Evolutionary conservation across 257 asterid species (phyloP), one percentile per base, ranked within the genome.

Genomic region (Ilex asprella): DNA sequence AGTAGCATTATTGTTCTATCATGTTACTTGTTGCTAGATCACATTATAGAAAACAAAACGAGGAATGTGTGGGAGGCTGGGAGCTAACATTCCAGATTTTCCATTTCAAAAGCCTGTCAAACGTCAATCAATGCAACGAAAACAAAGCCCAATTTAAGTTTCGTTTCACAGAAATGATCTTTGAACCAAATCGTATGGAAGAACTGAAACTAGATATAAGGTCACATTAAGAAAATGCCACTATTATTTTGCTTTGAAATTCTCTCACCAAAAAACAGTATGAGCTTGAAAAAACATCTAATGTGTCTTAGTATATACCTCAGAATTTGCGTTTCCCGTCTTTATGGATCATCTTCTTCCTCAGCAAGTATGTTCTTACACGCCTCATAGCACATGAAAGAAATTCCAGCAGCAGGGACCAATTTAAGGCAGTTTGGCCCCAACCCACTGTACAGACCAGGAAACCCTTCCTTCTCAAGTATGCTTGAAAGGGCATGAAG

Each of bases 341-440:
- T 72, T 52, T 61, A 61, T 1, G 39, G 15, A 51, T 68, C 41
- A 12, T 70, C 76, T 65, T 78, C 81, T n/a, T 75, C 55, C 57
- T 81, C 86, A 27, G 75, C 78, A 58, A 78, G 61, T 67, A 81
- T 78, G 52, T 31, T 75, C 74, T 81, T 81, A 79, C 84, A 75
- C 0, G 84, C 86, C 65, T 81, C 86, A 0, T 81, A 81, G 61
- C 81, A 78, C 84, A 81, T 78, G 63, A 81, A 78, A 57, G 86
- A 78, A 46, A 81, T 81, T 30, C 86, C 86, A 49, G 83, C 86
- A 58, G 83, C 86, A 59, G 86, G 84, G 21, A 81, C 84, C 47
- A 81, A 56, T 58, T 81, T 81, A 76, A 81, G 15, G 79, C 86
- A 78, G 71, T 83, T 81, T 4, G 86, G 86, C 10, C 86, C 86